Evolutionary conservation across 2,329 filamentous ascomycete genomes (phyloP).

Genomic region (Monosporascus sp.): DNA sequence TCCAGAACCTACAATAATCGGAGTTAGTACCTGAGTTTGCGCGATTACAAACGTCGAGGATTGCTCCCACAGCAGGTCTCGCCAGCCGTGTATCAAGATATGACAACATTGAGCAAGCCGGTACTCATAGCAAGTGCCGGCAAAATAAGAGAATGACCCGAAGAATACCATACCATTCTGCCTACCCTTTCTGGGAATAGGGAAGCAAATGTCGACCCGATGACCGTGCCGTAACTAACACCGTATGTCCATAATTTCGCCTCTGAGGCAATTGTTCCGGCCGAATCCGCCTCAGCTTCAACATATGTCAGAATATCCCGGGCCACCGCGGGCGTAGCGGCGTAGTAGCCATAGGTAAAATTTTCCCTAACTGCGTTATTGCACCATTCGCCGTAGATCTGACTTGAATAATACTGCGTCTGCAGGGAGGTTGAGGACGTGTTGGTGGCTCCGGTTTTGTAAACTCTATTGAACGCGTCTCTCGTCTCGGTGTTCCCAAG

Average conservation of each 20-base stretch:
- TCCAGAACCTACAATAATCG: slow-evolving; percentile 17
- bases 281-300: slow-evolving; percentile 22
- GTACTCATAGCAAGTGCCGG: no score
- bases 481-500: slow-evolving; percentile 22
- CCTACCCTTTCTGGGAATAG: slow-evolving; percentile 36
- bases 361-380: slow-evolving; percentile 21
- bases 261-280: slow-evolving; percentile 15
- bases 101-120: no score
- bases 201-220: slow-evolving; percentile 27
- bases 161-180: slow-evolving; percentile 20
- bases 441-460: slow-evolving; percentile 22
- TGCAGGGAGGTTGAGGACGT: slow-evolving; percentile 22
- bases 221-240: slow-evolving; percentile 26
- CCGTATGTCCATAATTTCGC: slow-evolving; percentile 22
- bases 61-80: no score
- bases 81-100: no score
- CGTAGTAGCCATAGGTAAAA: slow-evolving; percentile 25
- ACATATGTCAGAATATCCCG: slow-evolving; percentile 25
- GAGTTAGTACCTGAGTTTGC: no score
- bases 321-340: slow-evolving; percentile 25
- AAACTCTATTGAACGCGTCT: slow-evolving; percentile 17
- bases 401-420: slow-evolving; percentile 25
- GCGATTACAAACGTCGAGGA: no score
- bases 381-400: slow-evolving; percentile 29
- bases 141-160: no score